phyloP scores from a whole-genome alignment of 2,329 filamentous ascomycete species.

The Fusarium sp. region DNA sequence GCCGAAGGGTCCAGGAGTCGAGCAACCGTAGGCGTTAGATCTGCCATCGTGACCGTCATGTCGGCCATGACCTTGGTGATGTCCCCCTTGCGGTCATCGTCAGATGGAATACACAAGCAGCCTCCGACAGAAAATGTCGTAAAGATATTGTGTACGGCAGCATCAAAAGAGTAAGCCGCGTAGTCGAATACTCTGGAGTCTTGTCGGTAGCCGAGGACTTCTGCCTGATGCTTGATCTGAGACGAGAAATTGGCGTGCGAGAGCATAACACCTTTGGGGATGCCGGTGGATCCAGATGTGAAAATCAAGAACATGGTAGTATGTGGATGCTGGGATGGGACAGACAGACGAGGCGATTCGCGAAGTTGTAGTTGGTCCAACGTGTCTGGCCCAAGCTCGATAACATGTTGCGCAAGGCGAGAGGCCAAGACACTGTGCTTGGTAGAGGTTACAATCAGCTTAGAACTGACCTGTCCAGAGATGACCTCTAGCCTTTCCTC shows the following conservation, averaged over 20 bases:
- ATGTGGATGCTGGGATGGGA: background rate
- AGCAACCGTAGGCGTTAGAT: slow-evolving; percentile 2
- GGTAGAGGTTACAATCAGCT: background rate
- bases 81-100: background rate
- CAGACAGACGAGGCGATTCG: too few species aligned
- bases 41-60: background rate
- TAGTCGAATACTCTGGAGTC: slow-evolving; percentile 4
- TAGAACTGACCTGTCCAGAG: background rate
- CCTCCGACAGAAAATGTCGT: background rate
- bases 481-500: slow-evolving; percentile 1
- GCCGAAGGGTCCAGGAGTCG: background rate
- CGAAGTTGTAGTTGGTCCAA: background rate
- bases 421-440: background rate
- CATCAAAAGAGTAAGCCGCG: slow-evolving; percentile 1
- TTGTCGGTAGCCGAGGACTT: background rate
- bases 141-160: background rate
- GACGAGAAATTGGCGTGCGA: slow-evolving; percentile 3
- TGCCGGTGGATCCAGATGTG: slow-evolving; percentile 44
- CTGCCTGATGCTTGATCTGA: background rate
- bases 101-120: slow-evolving; percentile 5
- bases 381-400: background rate
- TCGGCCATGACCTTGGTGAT: background rate
- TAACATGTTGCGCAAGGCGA: background rate
- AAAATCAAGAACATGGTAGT: slow-evolving; percentile 34
- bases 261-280: slow-evolving; percentile 41